Base-by-base conservation (phyloP, 228 moss, liverwort and hornwort genomes). In the Sphagnum fallax region DNA sequence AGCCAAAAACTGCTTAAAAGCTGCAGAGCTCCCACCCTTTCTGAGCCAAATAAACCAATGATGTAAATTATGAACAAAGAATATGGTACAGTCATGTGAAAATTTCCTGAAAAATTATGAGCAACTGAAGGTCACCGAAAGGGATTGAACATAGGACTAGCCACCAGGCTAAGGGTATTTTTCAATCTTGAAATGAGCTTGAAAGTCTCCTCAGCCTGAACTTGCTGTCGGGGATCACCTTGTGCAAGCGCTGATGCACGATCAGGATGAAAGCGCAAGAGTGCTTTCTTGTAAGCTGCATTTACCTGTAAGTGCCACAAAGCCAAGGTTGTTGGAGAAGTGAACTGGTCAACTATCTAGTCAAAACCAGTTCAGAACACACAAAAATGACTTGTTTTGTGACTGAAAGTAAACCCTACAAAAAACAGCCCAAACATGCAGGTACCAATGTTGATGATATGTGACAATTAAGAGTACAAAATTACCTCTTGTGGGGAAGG, bases 191-290 rank as follows among this genome's bases (percentile, higher is more conserved):
- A 79, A 8, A 97, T 97, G 50, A 97, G 82, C 80, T 97, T 97
- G 57, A 93, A 97, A 47, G 88, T 97, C 81, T 97, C 97, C 71
- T 97, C 97, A 62, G 93, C 97, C 82, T 97, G 88, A 67, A 97
- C 97, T 80, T 93, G 88, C 15, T 79, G 81, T 70, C 74, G 77
- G 51, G 88, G 91, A 76, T 97, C 93, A 55, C 87, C 93, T 64
- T 90, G 81, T 5, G 84, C 82, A 8, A 75, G 69, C 67, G 89
- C 81, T 67, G 88, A 78, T 15, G 88, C 91, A 53, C 97, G 90
- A 77, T 97, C 97, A 60, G 97, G 97, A 78, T 97, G 97, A 55
- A 83, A 97, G 65, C 88, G 88, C 53, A 93, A 82, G 32, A 97
- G 85, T 15, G 97, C 97, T 60, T 88, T 89, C 78, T 91, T 97